phyloP scores from a whole-genome alignment of 495 filamentous ascomycete species.

The Talaromyces nanjingensis region DNA sequence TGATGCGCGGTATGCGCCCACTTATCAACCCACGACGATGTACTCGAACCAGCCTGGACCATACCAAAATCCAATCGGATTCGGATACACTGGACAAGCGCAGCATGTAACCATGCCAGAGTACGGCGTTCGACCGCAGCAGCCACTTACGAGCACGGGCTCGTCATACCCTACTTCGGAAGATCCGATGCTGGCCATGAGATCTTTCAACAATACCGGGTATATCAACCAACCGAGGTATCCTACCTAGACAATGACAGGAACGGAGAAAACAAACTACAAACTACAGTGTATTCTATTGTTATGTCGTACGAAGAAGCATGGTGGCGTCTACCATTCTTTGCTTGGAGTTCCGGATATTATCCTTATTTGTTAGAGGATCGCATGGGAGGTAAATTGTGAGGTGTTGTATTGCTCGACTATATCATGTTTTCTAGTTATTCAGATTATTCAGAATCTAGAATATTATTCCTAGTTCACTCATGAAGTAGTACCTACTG shows the following conservation, averaged over 20 bases:
- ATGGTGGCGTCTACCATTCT: conserved; percentile 3
- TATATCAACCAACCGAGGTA: conserved; percentile 11
- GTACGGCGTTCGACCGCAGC: conserved; percentile 32
- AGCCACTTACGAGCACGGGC: conserved; percentile 7
- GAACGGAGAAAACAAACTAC: too few species aligned
- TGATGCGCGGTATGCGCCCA: conserved; percentile 32
- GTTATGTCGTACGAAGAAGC: conserved; percentile 11
- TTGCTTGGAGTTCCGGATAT: conserved; percentile 1
- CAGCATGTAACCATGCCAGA: conserved; percentile 25
- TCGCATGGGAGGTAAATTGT: not conserved
- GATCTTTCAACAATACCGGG: conserved; percentile 12
- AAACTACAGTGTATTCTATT: not conserved
- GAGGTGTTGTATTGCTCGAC: not conserved
- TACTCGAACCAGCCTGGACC: conserved; percentile 29
- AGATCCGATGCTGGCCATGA: conserved; percentile 13
- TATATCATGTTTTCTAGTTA: not conserved
- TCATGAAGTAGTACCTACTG: not conserved
- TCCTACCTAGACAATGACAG: conserved; percentile 10
- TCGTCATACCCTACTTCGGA: conserved; percentile 10
- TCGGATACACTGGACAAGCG: conserved; percentile 28
- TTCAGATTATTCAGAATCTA: not conserved
- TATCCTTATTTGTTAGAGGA: conserved; percentile 1
- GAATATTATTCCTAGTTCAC: not conserved
- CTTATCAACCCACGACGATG: conserved; percentile 34
- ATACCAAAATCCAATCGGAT: conserved; percentile 34